Evolutionary conservation across 2,329 filamentous ascomycete species (phyloP).

Genomic region (Pyrenochaeta sp.): DNA sequence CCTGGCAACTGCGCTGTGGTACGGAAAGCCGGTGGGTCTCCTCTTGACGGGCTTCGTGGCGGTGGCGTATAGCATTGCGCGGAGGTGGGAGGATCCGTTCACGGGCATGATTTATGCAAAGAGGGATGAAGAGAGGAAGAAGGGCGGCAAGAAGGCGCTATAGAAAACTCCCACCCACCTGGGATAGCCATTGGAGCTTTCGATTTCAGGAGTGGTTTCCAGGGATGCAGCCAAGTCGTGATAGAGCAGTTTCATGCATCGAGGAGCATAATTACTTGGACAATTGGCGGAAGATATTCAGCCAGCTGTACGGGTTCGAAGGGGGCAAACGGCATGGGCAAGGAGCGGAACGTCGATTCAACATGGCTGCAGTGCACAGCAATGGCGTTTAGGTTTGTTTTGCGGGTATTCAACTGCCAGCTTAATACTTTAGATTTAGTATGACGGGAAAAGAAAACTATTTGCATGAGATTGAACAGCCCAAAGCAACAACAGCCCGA

Average conservation of each 20-base stretch:
- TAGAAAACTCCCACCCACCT: constrained; percentile 7
- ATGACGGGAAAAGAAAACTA: neutral
- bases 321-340: neutral
- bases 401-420: constrained; percentile 23
- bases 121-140: constrained; percentile 66
- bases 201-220: neutral
- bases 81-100: constrained; percentile 92
- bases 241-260: neutral
- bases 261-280: neutral
- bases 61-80: constrained; percentile 79
- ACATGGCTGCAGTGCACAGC: constrained; percentile 21
- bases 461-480: constrained; percentile 10
- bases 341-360: constrained; percentile 10
- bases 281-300: neutral
- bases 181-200: neutral
- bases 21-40: constrained; percentile 86
- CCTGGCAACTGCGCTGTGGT: constrained; percentile 83
- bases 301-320: neutral
- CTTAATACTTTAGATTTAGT: neutral
- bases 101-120: constrained; percentile 92
- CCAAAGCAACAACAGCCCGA: constrained; percentile 27
- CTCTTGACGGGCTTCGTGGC: constrained; percentile 78
- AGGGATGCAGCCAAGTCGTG: neutral
- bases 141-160: constrained; percentile 48
- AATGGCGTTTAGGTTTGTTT: constrained; percentile 13